phyloP scores from a whole-genome alignment of 768 basidiomycete species.

The Hemileccinum impolitum region DNA sequence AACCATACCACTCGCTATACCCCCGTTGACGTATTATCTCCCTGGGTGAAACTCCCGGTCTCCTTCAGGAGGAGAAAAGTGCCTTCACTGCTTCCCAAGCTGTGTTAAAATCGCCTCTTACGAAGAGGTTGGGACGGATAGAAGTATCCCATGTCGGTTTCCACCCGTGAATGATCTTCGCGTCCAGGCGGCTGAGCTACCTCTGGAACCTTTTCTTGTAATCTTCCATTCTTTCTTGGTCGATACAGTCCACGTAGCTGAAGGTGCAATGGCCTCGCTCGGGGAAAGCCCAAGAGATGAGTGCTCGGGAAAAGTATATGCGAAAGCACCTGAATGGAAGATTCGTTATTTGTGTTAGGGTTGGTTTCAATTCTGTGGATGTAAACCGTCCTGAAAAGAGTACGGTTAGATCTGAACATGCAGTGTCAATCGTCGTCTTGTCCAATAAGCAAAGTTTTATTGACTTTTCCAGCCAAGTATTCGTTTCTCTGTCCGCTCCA shows the following conservation, averaged over 20 bases:
- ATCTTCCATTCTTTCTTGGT: accelerated
- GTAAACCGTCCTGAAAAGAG: slow-evolving; percentile 13
- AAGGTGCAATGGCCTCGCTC: slow-evolving; percentile 7
- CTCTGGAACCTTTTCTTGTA: not conserved
- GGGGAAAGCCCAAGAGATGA: not conserved
- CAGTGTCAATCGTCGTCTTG: too few relatives aligned
- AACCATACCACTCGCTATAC: too few relatives aligned
- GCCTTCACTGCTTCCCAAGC: slow-evolving; percentile 13
- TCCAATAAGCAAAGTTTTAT: not conserved
- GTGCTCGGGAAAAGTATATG: not conserved
- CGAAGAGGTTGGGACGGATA: not conserved
- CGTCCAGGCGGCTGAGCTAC: not conserved
- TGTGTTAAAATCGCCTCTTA: not conserved
- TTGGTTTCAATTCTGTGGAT: slow-evolving; percentile 11
- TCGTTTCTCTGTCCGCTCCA: not conserved
- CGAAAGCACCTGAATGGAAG: slow-evolving; percentile 6
- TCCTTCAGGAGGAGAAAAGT: slow-evolving; percentile 4
- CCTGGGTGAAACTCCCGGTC: too few relatives aligned
- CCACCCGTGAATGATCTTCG: not conserved
- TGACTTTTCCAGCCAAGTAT: slow-evolving; percentile 6
- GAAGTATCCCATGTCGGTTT: not conserved
- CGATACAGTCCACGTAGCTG: not conserved
- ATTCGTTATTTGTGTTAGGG: accelerated
- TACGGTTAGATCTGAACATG: slow-evolving; percentile 5
- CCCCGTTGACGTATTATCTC: too few relatives aligned